Base-by-base conservation (phyloP, 2,329 filamentous ascomycete species). In the Arthrobotrys sphaeroides region DNA sequence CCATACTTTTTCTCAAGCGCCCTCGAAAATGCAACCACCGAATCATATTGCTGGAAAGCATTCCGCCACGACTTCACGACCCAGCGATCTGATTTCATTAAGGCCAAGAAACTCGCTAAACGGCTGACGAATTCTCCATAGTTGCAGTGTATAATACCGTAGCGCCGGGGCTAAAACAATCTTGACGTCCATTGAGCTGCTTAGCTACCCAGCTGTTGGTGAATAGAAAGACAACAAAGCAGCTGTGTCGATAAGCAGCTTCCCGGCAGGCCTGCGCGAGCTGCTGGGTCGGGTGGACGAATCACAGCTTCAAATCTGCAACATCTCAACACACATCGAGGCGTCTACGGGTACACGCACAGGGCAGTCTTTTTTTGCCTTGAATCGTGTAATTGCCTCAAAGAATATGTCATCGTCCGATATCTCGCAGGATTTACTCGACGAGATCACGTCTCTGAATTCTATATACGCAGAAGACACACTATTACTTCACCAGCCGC, bases 401-500 rank as follows among this genome's bases (percentile, higher is more conserved):
- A 51, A 20, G 24, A 36, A 42, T 38, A 73, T 73, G 61, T 42
- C 55, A 24, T 49, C 36, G 53, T 51, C 57, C 40, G 59, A 66
- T 45, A 66, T 77, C 7, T 55, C 73, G n/a, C 73, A 70, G 53
- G 82, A 85, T 57, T 86, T 94, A 24, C 82, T 83, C 55, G 91
- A 95, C 83, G 92, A 95, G 81, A 84, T 94, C 28, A 90, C 90
- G 80, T 92, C 90, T 77, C 90, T 95, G 80, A 95, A 94, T 82
- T 91, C 92, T 65, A 95, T 95, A 78, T 95, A 94, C 83, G 79
- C 81, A 18, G 36, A 57, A 65, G 53, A 79, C 55, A 73, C 68
- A 70, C 82, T 60, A 80, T 78, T 77, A 79, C 84, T 45, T 80
- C 83, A 72, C 81, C 83, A 20, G 80, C 82, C 40, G 78, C 72